Evolutionary conservation across 495 filamentous ascomycete genomes (phyloP), one percentile per base, ranked within the genome.

Genomic region (Massariosphaeria phaeospora): DNA sequence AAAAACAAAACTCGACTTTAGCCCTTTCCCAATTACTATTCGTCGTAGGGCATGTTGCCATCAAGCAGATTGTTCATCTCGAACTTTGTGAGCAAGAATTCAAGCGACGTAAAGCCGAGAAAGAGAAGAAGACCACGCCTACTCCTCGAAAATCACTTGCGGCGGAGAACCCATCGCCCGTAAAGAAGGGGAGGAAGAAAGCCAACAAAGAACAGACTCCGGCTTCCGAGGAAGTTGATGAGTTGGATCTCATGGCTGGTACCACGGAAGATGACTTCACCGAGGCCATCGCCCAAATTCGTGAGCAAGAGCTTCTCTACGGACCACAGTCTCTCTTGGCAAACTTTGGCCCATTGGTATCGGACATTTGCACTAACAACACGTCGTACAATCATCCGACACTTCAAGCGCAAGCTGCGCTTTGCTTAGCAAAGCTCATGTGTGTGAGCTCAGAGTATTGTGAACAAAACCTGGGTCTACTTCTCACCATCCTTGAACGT

Each of bases 41-140:
- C 69, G 83, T 96, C 45, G 91, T 98, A 46, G 93, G 91, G 4
- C 91, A 98, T 65, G 88, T 96, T 52, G 91, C 91, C 25, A 89
- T 98, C 71, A 98, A 98, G 69, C 93, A 99, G 63, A 99, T 97
- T 54, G 93, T 99, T n/a, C 94, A 99, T 68, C 77, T 99, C n/a
- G 93, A 99, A 59, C 78, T 97, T 1, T 91, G 89, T 70, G 93
- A 99, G 66, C 79, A 91, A 31, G 93, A 99, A 68, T 99, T 99
- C 72, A 99, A 99, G 72, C 81, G 91, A 23, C 79, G 90, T 49
- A 99, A 97, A 72, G 88, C 86, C 12, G 93, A 95, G 61, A 89
- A 91, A 55, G 93, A 97, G 68, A 96, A 91, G 70, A n/a, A n/a
- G n/a, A n/a, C n/a, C n/a, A 84, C 75, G 39, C 70, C 73, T 2